Base-by-base conservation (phyloP, 768 basidiomycete genomes). In the Termitomyces bulborhizus region DNA sequence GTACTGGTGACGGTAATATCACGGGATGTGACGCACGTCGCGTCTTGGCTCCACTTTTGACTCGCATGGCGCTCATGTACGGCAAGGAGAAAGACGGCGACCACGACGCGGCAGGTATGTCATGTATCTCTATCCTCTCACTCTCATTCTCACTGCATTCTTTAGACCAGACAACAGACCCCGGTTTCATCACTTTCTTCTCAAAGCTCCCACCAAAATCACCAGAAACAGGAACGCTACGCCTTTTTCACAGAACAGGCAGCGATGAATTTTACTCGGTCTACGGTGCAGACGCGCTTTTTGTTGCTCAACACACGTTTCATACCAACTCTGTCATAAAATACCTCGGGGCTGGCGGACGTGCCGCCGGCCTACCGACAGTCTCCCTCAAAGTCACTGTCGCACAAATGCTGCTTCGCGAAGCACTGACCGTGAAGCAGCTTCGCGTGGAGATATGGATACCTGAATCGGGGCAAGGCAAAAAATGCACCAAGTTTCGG, bases 271-370 rank as follows among this genome's bases (percentile, higher is more conserved):
- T 81, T 70, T 98, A 92, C 73, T 83, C 86, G n/a, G 86, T 85
- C 1, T 93, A 98, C 65, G 94, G 93, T 0, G 72, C 82, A 4
- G 95, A 98, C 68, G 96, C 96, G 0, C 73, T 82, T n/a, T 93
- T 84, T 60, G 83, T 96, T 59, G 95, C 96, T 4, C 76, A 83
- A 18, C 80, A 91, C 62, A 84, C 90, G 51, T 93, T 83, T 62
- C 87, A 82, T 54, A 99, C 97, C 2, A 89, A 91, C 63, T 87
- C 91, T 1, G 94, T 98, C 56, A 79, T 99, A 70, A 96, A 96
- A 69, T 89, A 91, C 66, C 83, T 97, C 41, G 96, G 96, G 6
- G 65, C 71, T 0, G 81, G 80, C 0, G 83, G 83, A 31, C 78
- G 76, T 60, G 66, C 73, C 0, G 79, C 75, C 0, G 83, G 84